Conservation (phyloP, 371 early-diverging fungal species). For the Rhizopus stolonifer region DNA sequence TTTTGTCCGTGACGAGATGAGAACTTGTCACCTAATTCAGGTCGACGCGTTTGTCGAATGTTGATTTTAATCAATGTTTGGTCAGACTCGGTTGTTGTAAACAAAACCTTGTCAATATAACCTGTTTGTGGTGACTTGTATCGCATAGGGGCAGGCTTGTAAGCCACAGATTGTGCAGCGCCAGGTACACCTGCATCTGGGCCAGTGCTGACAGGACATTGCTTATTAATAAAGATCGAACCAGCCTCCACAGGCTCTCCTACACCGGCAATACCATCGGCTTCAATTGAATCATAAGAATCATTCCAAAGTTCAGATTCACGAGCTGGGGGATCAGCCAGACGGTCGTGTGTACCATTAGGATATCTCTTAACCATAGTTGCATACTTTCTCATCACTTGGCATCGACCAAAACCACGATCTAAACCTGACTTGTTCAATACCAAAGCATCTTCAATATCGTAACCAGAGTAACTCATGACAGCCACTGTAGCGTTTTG, state of each 20-base stretch:
- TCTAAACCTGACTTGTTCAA: conserved; percentile 97
- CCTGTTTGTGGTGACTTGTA: conserved; percentile 88
- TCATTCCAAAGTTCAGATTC: conserved; percentile 48
- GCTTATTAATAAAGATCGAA: conserved; percentile 84
- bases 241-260: conserved; percentile 80
- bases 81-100: conserved; percentile 94
- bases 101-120: conserved; percentile 86
- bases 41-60: conserved; percentile 95
- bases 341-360: conserved; percentile 87
- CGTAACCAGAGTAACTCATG: conserved; percentile 99
- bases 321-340: conserved; percentile 73
- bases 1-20: conserved; percentile 99
- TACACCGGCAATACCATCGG: conserved; percentile 88
- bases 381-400: conserved; percentile 91
- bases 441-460: conserved; percentile 99
- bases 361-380: conserved; percentile 81
- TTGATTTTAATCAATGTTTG: conserved; percentile 94
- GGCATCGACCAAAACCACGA: conserved; percentile 98
- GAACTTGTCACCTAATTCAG: conserved; percentile 99
- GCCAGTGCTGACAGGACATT: conserved; percentile 76
- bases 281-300: conserved; percentile 72
- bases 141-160: conserved; percentile 75
- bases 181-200: conserved; percentile 57
- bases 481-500: conserved; percentile 99
- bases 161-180: conserved; percentile 59